Evolutionary conservation across 441 rosid species (phyloP).

Genomic region (Aquilaria agallochum): DNA sequence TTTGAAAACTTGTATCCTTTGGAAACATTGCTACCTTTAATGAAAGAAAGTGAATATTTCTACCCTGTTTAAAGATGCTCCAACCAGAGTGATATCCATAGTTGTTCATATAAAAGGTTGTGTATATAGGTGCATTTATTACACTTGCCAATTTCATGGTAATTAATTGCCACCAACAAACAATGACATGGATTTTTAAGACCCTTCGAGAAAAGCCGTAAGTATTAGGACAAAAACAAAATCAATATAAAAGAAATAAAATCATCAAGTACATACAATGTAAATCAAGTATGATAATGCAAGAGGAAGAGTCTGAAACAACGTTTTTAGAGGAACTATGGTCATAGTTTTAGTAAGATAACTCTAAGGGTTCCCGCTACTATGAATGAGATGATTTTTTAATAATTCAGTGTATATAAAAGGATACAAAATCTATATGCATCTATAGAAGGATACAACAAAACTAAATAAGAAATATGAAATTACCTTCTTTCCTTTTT

Average conservation of each 20-base stretch:
- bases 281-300: slow-evolving; percentile 41
- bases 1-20: no score
- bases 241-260: not conserved
- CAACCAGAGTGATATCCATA: slow-evolving; percentile 46
- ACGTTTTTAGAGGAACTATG: slow-evolving; percentile 29
- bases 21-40: slow-evolving; percentile 35
- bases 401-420: slow-evolving; percentile 46
- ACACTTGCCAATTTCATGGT: slow-evolving; percentile 65
- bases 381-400: slow-evolving; percentile 49
- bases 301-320: slow-evolving; percentile 39
- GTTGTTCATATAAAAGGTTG: slow-evolving; percentile 62
- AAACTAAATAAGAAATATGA: no score
- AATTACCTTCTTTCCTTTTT: no score
- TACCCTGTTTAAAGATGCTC: slow-evolving; percentile 48
- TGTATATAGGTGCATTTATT: slow-evolving; percentile 66
- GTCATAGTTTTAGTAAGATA: slow-evolving; percentile 19
- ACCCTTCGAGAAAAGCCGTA: no score
- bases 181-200: not conserved
- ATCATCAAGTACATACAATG: slow-evolving; percentile 31
- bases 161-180: slow-evolving; percentile 32
- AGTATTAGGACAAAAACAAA: slow-evolving; percentile 5
- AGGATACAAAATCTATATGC: slow-evolving; percentile 20
- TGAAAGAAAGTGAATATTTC: slow-evolving; percentile 36
- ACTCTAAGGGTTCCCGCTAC: slow-evolving; percentile 17
- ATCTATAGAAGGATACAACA: no score